Evolutionary conservation across 1,284 basidiomycete genomes (phyloP).

Genomic region (Golubevia sp.): DNA sequence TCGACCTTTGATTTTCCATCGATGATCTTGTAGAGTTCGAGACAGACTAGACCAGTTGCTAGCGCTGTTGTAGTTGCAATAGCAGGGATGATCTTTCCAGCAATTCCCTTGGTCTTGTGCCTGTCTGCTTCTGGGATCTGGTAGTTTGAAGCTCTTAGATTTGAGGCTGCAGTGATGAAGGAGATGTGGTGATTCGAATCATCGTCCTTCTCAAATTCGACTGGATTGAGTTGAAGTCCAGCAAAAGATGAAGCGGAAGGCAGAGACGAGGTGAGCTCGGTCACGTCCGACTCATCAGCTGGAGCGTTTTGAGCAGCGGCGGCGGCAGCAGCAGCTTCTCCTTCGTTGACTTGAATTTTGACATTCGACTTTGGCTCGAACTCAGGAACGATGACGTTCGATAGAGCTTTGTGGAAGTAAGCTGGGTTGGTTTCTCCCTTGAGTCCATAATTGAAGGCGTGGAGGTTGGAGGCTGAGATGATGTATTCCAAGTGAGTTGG

Average conservation of each 20-base stretch:
- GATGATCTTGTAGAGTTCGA: conserved; percentile 94
- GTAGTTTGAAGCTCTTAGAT: conserved; percentile 96
- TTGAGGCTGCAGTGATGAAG: conserved; percentile 97
- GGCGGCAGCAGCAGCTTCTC: conserved; percentile 84
- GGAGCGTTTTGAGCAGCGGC: conserved; percentile 62
- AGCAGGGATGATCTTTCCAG: conserved; percentile 99
- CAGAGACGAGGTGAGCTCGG: conserved; percentile 47
- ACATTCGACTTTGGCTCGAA: conserved; percentile 91
- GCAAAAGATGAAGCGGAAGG: conserved; percentile 70
- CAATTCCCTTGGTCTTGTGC: conserved; percentile 97
- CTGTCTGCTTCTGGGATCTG: conserved; percentile 84
- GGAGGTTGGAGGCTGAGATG: conserved; percentile 91
- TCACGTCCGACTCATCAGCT: conserved; percentile 31
- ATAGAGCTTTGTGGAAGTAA: conserved; percentile 81
- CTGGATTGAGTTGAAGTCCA: conserved; percentile 90
- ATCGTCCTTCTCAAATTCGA: conserved; percentile 99
- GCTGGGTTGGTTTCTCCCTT: conserved; percentile 82
- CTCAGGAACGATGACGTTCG: conserved; percentile 85
- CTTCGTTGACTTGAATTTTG: conserved; percentile 93
- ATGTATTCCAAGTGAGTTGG: conserved; percentile 86
- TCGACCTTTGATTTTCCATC: conserved; percentile 92
- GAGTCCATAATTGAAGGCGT: conserved; percentile 97
- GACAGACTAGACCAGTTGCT: conserved; percentile 90
- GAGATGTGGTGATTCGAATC: conserved; percentile 98
- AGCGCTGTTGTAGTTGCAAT: conserved; percentile 98